Percentiles rank a stretch among this genome's conserved stretches.
phyloP scores from a whole-genome alignment of 495 filamentous ascomycete genomes.

The Achaetomiella virescens region DNA sequence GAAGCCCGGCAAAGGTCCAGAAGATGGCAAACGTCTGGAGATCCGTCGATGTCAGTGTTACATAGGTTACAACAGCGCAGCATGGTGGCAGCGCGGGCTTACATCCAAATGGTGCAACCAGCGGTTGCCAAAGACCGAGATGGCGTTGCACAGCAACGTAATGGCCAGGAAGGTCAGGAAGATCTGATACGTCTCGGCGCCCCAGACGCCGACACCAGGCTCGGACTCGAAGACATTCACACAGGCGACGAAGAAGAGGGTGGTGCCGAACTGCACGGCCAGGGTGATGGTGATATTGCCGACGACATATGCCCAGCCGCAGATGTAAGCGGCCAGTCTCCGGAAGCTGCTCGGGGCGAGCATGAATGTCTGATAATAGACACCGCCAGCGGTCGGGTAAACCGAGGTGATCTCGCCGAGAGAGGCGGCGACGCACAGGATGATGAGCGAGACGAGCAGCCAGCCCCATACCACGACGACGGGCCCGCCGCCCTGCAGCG shows the following conservation, averaged over 20 bases:
- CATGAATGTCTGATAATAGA: slow-evolving; percentile 55
- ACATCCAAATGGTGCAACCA: slow-evolving; percentile 53
- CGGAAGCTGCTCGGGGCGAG: slow-evolving; percentile 38
- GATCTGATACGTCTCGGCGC: slow-evolving; percentile 50
- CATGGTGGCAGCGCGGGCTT: slow-evolving; percentile 11
- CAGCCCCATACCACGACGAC: slow-evolving; percentile 63
- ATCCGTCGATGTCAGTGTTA: background rate
- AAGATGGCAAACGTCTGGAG: slow-evolving; percentile 44
- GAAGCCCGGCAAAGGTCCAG: slow-evolving; percentile 44
- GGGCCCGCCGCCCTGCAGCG: slow-evolving; percentile 57
- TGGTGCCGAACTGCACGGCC: slow-evolving; percentile 61
- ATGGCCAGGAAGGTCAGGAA: slow-evolving; percentile 55
- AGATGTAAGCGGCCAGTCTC: slow-evolving; percentile 54
- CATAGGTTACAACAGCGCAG: background rate
- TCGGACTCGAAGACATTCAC: slow-evolving; percentile 47
- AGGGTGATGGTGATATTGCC: slow-evolving; percentile 67
- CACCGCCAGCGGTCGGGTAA: slow-evolving; percentile 50
- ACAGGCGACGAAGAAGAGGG: slow-evolving; percentile 47
- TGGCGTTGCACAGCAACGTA: slow-evolving; percentile 47
- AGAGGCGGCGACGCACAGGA: slow-evolving; percentile 46
- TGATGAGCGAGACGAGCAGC: slow-evolving; percentile 44
- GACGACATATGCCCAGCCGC: slow-evolving; percentile 60
- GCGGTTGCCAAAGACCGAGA: slow-evolving; percentile 52
- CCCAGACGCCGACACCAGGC: slow-evolving; percentile 32
- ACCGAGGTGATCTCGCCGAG: slow-evolving; percentile 53